A percentile compares a stretch with the other conserved stretches of the same genome.
Evolutionary conservation across 805 yeast genomes (phyloP).

Genomic region (Wickerhamiella azyma): DNA sequence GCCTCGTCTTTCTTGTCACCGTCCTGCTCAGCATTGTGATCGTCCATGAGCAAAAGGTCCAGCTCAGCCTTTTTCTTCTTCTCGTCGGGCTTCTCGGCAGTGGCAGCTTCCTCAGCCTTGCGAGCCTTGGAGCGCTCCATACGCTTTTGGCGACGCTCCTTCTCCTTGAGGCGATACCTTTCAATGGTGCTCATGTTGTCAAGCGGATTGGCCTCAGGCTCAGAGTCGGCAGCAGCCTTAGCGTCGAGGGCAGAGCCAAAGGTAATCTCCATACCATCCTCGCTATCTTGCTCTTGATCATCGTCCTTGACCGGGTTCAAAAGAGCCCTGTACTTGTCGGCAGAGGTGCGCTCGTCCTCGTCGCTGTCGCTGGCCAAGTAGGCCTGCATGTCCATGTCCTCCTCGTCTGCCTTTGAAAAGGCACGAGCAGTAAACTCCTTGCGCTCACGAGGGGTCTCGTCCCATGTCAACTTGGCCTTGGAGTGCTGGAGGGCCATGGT

Average conservation of each 20-base stretch:
- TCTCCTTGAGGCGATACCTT: conserved; percentile 71
- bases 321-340: conserved; percentile 17
- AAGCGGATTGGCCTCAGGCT: conserved; percentile 1
- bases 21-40: conserved; percentile 65
- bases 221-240: conserved; percentile 23
- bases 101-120: conserved; percentile 34
- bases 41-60: conserved; percentile 60
- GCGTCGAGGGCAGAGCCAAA: conserved; percentile 75
- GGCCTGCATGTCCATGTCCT: conserved; percentile 60
- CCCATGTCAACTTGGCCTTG: conserved; percentile 95
- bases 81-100: conserved; percentile 25
- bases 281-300: conserved; percentile 9
- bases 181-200: conserved; percentile 64
- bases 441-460: conserved; percentile 91
- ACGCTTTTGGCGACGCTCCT: conserved; percentile 80
- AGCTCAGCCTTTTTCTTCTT: conserved; percentile 47
- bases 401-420: conserved; percentile 64
- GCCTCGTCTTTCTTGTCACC: conserved; percentile 61
- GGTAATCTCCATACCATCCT: conserved; percentile 81
- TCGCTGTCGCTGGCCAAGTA: conserved; percentile 30
- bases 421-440: conserved; percentile 60
- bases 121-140: conserved; percentile 58
- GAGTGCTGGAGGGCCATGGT: conserved; percentile 96
- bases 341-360: conserved; percentile 14
- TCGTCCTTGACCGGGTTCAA: conserved; percentile 26